phyloP scores from a whole-genome alignment of 371 early-diverging fungal genomes.

The Mortierella sp. region DNA sequence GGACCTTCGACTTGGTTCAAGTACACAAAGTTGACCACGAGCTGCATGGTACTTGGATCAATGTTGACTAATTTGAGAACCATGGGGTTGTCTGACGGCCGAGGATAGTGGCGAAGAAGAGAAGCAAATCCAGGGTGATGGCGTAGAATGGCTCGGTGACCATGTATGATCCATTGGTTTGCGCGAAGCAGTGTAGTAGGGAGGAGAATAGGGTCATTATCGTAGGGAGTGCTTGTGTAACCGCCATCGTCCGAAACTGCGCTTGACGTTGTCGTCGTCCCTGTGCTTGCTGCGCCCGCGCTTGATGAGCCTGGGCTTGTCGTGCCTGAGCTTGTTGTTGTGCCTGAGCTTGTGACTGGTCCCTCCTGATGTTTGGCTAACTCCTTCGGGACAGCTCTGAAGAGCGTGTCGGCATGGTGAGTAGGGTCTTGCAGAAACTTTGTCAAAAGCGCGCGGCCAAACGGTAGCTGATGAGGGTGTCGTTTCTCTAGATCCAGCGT shows the following conservation, averaged over 20 bases:
- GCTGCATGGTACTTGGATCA: conserved; percentile 9
- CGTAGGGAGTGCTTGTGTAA: no score
- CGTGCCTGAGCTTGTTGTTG: neutral
- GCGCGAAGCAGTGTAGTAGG: no score
- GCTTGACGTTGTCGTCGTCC: no score
- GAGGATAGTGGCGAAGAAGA: neutral
- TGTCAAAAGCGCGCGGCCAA: conserved; percentile 6
- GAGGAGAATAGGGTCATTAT: no score
- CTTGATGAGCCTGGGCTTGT: neutral
- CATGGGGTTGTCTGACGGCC: neutral
- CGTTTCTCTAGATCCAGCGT: neutral
- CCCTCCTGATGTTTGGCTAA: no score
- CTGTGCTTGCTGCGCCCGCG: no score
- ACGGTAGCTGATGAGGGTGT: neutral
- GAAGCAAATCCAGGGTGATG: conserved; percentile 7
- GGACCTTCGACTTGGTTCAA: conserved; percentile 19
- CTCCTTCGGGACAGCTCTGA: neutral
- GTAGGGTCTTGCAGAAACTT: conserved; percentile 2
- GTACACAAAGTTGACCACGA: conserved; percentile 28
- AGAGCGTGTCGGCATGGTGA: conserved; percentile 4
- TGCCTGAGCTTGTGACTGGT: no score
- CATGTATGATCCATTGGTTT: neutral
- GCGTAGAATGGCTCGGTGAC: conserved; percentile 9
- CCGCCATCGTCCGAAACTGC: no score
- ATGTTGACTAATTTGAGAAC: conserved; percentile 4